Evolutionary conservation across 108 stramenopile species (phyloP).

Genomic region (Cyclotella sp.): DNA sequence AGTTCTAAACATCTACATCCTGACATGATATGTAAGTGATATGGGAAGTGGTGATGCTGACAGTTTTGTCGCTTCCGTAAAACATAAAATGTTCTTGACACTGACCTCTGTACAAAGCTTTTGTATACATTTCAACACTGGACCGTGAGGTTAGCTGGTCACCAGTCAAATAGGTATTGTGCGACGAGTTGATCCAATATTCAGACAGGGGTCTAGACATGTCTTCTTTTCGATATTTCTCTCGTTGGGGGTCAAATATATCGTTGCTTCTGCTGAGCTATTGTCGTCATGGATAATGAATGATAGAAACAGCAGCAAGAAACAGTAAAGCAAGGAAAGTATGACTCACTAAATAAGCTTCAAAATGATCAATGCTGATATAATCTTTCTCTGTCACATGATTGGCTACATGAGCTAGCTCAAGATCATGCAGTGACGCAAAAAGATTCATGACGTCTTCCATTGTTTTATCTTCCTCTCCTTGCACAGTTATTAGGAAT

Average conservation of each 20-base stretch:
- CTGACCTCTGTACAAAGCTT: conserved; percentile 76
- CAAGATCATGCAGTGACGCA: conserved; percentile 55
- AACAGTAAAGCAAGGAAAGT: not conserved
- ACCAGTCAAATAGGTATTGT: conserved; percentile 97
- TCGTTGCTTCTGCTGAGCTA: conserved; percentile 65
- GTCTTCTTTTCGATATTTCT: conserved; percentile 42
- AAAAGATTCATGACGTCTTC: conserved; percentile 61
- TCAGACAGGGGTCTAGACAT: conserved; percentile 85
- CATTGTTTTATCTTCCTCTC: conserved; percentile 55
- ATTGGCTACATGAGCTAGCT: conserved; percentile 63
- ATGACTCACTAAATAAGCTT: conserved; percentile 60
- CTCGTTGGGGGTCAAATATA: conserved; percentile 69
- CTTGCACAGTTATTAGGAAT: conserved; percentile 65
- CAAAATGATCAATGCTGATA: conserved; percentile 74
- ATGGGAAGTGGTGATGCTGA: not conserved
- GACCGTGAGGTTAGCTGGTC: conserved; percentile 90
- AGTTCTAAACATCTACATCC: conserved; percentile 94
- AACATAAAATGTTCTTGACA: not conserved
- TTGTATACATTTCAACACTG: conserved; percentile 82
- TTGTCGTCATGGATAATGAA: not conserved
- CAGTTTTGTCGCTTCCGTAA: not conserved
- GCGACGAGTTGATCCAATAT: conserved; percentile 94
- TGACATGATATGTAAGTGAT: not conserved
- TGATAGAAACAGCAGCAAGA: not conserved
- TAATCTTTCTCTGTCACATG: conserved; percentile 51